Conservation (phyloP, 2,329 filamentous ascomycete genomes). For the Curvularia lunata region DNA sequence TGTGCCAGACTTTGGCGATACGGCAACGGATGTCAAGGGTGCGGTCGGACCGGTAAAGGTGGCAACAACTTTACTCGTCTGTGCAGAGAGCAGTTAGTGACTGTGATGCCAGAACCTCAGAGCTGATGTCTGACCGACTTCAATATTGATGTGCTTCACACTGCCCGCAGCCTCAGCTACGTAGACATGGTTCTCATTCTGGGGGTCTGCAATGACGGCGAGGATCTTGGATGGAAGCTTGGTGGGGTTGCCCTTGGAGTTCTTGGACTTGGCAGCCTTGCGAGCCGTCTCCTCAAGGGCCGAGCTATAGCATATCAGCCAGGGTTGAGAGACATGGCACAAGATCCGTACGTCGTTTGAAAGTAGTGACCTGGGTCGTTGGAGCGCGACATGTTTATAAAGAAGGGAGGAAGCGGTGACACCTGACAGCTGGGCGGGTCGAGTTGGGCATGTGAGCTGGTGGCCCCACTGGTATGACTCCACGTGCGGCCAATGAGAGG, state of each 20-base stretch:
- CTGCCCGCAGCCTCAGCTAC: conserved; percentile 87
- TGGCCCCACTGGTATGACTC: conserved; percentile 16
- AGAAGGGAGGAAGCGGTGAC: conserved; percentile 19
- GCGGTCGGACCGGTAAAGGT: conserved; percentile 76
- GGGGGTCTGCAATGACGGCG: conserved; percentile 72
- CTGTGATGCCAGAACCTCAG: conserved; percentile 1
- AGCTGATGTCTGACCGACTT: conserved; percentile 66
- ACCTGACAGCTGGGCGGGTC: conserved; percentile 7
- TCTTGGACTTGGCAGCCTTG: conserved; percentile 76
- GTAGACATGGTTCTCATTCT: conserved; percentile 68
- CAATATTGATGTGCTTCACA: conserved; percentile 73
- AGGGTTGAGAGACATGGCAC: conserved; percentile 4
- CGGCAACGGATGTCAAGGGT: conserved; percentile 63
- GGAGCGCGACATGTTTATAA: conserved; percentile 43
- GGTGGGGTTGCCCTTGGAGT: conserved; percentile 83
- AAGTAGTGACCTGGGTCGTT: conserved; percentile 84
- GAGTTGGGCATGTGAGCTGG: conserved; percentile 17
- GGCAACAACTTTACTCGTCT: conserved; percentile 49
- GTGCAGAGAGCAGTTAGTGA: conserved; percentile 19
- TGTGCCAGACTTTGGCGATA: conserved; percentile 50
- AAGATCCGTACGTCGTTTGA: conserved; percentile 77
- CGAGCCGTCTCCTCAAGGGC: conserved; percentile 61
- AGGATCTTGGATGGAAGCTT: conserved; percentile 85
- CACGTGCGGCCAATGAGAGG: not conserved
- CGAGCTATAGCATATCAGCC: conserved; percentile 49